Evolutionary conservation across 768 basidiomycete genomes (phyloP).

Genomic region (Leccinum incarnatum): DNA sequence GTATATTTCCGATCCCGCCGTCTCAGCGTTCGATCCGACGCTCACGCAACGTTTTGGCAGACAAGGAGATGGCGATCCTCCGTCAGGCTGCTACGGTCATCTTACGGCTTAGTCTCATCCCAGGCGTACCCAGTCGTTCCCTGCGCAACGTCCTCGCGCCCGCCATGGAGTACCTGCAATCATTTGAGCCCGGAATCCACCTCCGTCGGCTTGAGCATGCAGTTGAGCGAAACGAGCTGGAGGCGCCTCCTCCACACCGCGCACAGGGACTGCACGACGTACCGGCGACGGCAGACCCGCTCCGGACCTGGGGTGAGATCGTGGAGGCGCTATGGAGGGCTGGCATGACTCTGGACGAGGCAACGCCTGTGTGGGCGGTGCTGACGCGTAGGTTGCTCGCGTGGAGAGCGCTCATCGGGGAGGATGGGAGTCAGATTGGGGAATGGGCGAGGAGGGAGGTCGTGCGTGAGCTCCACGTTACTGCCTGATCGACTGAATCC

Average conservation of each 20-base stretch:
- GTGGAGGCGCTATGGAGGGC: not conserved
- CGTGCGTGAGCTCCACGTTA: not conserved
- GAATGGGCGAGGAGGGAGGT: constrained; percentile 50
- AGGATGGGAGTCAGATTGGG: not conserved
- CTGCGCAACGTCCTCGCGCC: constrained; percentile 34
- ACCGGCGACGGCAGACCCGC: not conserved
- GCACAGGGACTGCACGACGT: not conserved
- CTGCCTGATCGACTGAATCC: not conserved
- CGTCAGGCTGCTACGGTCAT: constrained; percentile 30
- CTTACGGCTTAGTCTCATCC: constrained; percentile 38
- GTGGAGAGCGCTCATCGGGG: not conserved
- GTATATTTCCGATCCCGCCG: not conserved
- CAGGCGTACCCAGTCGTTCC: constrained; percentile 23
- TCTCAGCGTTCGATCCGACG: not conserved
- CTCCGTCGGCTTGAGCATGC: not conserved
- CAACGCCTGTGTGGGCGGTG: not conserved
- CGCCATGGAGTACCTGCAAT: constrained; percentile 28
- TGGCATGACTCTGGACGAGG: not conserved
- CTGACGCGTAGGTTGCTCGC: not conserved
- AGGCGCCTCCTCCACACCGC: not conserved
- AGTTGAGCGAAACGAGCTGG: not conserved
- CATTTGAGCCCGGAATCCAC: constrained; percentile 25
- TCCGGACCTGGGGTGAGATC: not conserved
- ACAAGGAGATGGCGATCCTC: constrained; percentile 16
- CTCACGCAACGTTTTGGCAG: constrained; percentile 6